phyloP scores from a whole-genome alignment of 2,329 filamentous ascomycete genomes.

The Gnomoniopsis sp. region DNA sequence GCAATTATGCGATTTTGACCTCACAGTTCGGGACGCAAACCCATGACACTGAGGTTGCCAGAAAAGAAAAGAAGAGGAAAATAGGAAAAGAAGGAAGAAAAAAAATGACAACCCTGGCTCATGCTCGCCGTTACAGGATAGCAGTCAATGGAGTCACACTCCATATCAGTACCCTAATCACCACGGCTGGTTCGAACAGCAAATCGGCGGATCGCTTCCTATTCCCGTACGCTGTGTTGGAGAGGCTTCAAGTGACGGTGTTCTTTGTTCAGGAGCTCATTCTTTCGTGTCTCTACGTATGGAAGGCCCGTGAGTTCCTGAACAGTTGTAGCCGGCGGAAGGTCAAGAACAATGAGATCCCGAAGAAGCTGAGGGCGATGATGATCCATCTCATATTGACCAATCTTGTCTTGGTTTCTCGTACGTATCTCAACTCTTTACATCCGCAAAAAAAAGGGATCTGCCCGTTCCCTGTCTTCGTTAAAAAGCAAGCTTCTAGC shows the following conservation, averaged over 20 bases:
- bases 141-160: conserved; percentile 49
- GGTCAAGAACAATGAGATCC: conserved; percentile 27
- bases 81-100: no score
- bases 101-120: neutral
- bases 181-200: conserved; percentile 51
- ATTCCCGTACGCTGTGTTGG: conserved; percentile 42
- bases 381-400: conserved; percentile 46
- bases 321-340: conserved; percentile 32
- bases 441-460: no score
- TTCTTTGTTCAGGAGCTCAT: conserved; percentile 55
- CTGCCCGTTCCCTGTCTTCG: neutral
- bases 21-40: no score
- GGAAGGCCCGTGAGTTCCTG: conserved; percentile 48
- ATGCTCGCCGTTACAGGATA: conserved; percentile 34
- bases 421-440: neutral
- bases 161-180: conserved; percentile 50
- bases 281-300: conserved; percentile 51
- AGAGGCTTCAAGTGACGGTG: conserved; percentile 53
- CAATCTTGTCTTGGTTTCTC: conserved; percentile 37
- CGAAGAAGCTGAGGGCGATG: conserved; percentile 33
- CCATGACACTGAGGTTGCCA: no score
- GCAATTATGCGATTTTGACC: no score
- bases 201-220: conserved; percentile 30
- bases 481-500: neutral
- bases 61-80: no score